phyloP scores from a whole-genome alignment of 345 rosid genomes.

The Populus pruinosa region DNA sequence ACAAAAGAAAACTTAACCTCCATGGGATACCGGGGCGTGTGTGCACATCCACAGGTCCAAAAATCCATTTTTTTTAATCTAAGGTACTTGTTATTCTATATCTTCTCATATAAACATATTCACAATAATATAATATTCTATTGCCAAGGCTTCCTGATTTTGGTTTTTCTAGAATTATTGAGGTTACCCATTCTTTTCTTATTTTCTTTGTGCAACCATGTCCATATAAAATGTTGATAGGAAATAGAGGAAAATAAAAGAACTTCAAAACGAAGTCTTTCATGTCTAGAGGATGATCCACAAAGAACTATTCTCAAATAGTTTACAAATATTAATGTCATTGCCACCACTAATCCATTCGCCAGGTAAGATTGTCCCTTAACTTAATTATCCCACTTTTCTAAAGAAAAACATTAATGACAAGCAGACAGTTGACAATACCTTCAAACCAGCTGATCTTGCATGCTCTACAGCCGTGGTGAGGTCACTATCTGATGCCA shows the following conservation, averaged over 20 bases:
- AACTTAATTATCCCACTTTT: background rate
- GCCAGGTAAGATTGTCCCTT: background rate
- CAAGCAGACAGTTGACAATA: slow-evolving; percentile 21
- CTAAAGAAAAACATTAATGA: background rate
- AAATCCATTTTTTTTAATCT: too few relatives aligned
- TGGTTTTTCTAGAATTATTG: too few relatives aligned
- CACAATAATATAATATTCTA: background rate
- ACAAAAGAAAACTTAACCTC: background rate
- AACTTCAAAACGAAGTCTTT: background rate
- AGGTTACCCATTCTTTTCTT: background rate
- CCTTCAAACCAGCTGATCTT: slow-evolving; percentile 88
- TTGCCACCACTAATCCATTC: background rate
- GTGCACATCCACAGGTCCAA: too few relatives aligned
- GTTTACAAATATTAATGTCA: background rate
- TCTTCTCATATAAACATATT: background rate
- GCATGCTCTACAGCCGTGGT: slow-evolving; percentile 90
- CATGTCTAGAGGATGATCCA: background rate
- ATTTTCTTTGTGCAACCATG: background rate
- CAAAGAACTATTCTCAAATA: background rate
- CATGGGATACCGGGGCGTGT: background rate
- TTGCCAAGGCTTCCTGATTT: background rate
- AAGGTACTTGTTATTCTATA: too few relatives aligned
- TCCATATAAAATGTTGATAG: background rate
- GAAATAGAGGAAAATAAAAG: background rate
- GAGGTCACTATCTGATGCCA: slow-evolving; percentile 85